Evolutionary conservation across 2,329 filamentous ascomycete species (phyloP).

Genomic region (Phialemoniopsis sp.): DNA sequence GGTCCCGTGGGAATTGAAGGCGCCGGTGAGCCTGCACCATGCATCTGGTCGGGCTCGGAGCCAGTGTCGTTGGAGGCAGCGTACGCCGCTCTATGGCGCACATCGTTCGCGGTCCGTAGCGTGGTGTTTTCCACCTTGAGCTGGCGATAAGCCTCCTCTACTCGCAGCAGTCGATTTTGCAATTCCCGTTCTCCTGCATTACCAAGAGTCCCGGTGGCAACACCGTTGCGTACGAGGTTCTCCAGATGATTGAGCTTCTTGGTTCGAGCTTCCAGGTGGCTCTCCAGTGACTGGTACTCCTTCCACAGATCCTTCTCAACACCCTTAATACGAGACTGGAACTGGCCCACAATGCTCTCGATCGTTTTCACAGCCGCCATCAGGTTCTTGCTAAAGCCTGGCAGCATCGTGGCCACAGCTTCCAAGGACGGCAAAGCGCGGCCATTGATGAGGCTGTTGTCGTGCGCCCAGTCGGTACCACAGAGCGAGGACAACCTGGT

Average conservation of each 20-base stretch:
- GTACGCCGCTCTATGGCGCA: constrained; percentile 45
- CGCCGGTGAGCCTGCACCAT: constrained; percentile 42
- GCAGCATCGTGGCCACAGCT: constrained; percentile 78
- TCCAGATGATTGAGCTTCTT: constrained; percentile 89
- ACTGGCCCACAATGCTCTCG: constrained; percentile 72
- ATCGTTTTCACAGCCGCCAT: constrained; percentile 82
- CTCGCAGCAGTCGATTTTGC: constrained; percentile 42
- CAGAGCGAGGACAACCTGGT: constrained; percentile 81
- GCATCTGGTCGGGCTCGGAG: constrained; percentile 19
- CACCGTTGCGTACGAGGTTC: constrained; percentile 65
- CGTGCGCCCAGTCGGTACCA: constrained; percentile 86
- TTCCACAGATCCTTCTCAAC: constrained; percentile 90
- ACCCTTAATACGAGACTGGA: constrained; percentile 73
- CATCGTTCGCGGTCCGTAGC: constrained; percentile 59
- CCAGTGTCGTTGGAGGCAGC: constrained; percentile 29
- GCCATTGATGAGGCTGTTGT: constrained; percentile 84
- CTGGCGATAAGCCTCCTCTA: constrained; percentile 59
- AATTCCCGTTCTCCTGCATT: constrained; percentile 27
- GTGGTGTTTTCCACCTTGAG: constrained; percentile 67
- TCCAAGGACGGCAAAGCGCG: constrained; percentile 79
- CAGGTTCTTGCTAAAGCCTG: constrained; percentile 87
- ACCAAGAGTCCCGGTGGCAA: constrained; percentile 43
- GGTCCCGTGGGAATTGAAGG: constrained; percentile 52
- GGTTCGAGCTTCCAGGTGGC: constrained; percentile 70
- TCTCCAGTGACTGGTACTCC: constrained; percentile 84